phyloP scores from a whole-genome alignment of 495 filamentous ascomycete genomes.

The Physcia stellaris region DNA sequence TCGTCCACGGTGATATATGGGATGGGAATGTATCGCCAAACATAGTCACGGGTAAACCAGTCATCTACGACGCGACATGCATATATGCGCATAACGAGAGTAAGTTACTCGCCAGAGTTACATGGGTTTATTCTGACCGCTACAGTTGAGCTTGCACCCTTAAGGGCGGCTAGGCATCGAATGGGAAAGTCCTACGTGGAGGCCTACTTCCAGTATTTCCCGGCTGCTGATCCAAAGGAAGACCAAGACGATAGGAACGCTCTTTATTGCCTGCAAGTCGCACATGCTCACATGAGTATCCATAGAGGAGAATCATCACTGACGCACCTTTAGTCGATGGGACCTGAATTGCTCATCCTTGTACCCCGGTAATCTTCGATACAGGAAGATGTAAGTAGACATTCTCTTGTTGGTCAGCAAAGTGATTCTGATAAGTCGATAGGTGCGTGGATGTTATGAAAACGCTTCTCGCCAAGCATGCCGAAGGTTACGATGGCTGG shows the following conservation, averaged over 20 bases:
- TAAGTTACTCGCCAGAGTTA: slow-evolving; percentile 5
- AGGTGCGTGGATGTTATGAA: no score
- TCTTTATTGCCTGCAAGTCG: slow-evolving; percentile 20
- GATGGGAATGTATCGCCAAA: slow-evolving; percentile 29
- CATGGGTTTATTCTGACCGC: not conserved
- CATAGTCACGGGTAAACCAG: slow-evolving; percentile 13
- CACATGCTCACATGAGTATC: not conserved
- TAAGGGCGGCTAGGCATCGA: slow-evolving; percentile 6
- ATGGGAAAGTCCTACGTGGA: slow-evolving; percentile 18
- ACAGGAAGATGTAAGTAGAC: slow-evolving; percentile 11
- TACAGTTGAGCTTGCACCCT: slow-evolving; percentile 5
- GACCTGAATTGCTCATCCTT: slow-evolving; percentile 9
- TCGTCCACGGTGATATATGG: slow-evolving; percentile 36
- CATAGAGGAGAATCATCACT: not conserved
- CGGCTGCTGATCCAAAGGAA: slow-evolving; percentile 14
- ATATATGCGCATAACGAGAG: slow-evolving; percentile 38
- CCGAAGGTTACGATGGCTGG: no score
- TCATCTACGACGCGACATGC: slow-evolving; percentile 32
- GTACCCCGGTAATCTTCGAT: slow-evolving; percentile 13
- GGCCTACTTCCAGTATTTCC: slow-evolving; percentile 18
- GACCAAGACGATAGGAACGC: slow-evolving; percentile 20
- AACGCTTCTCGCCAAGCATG: no score
- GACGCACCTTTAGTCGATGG: slow-evolving; percentile 3
- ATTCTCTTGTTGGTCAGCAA: not conserved
- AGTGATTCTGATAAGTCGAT: no score